phyloP scores from a whole-genome alignment of 2,329 filamentous ascomycete genomes.

The Aspergillus brasiliensis region DNA sequence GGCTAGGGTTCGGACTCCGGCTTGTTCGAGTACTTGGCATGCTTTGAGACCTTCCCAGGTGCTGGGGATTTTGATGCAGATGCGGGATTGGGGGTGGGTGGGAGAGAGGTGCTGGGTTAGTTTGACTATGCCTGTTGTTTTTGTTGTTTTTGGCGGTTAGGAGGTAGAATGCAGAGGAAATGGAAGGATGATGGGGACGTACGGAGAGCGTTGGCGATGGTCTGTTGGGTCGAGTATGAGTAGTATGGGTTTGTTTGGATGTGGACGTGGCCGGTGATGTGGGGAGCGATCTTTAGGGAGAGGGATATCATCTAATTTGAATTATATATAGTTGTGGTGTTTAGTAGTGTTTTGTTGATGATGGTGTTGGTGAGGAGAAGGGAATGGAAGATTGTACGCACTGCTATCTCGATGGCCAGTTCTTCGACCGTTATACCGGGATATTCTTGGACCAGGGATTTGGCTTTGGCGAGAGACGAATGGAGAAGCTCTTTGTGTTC shows the following conservation, averaged over 20 bases:
- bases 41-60: conserved; percentile 67
- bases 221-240: conserved; percentile 54
- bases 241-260: conserved; percentile 63
- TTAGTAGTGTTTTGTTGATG: not conserved
- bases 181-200: conserved; percentile 18
- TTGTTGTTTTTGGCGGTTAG: not conserved
- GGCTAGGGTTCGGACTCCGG: conserved; percentile 61
- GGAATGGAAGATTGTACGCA: conserved; percentile 33
- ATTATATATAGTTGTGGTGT: not conserved
- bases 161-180: not conserved
- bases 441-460: conserved; percentile 43
- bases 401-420: conserved; percentile 60
- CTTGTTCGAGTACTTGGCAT: conserved; percentile 55
- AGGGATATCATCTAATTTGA: conserved; percentile 63
- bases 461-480: conserved; percentile 25
- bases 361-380: not conserved
- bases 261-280: conserved; percentile 57
- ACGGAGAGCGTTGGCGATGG: conserved; percentile 56
- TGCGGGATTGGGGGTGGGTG: conserved; percentile 48
- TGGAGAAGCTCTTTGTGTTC: conserved; percentile 34
- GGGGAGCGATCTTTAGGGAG: conserved; percentile 53
- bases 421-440: conserved; percentile 45
- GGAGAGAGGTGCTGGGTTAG: conserved; percentile 51
- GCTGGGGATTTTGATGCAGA: conserved; percentile 65
- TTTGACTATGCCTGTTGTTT: conserved; percentile 52